These are phyloP conservation scores for Hirschfeldia incana DNA, from an alignment of 345 rosid genomes.

Conservation along the genomic window DNA sequence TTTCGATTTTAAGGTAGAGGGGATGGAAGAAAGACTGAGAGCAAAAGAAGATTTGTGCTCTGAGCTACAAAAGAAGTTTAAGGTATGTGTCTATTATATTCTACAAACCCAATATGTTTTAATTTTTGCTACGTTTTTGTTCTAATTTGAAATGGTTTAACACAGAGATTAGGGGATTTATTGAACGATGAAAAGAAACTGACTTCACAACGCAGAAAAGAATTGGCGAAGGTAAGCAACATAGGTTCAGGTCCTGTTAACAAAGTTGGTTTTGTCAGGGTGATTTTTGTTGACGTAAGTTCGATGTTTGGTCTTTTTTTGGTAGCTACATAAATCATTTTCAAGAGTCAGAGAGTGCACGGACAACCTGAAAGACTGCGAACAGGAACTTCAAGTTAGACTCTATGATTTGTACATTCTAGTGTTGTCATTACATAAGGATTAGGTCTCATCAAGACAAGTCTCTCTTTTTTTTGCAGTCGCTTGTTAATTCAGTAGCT, in stretches of 20 bases:
- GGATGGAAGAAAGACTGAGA: conserved; percentile 51
- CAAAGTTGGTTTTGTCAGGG: neutral
- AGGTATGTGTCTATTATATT: conserved; percentile 45
- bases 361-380: conserved; percentile 61
- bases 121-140: conserved; percentile 12
- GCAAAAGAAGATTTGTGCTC: conserved; percentile 49
- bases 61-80: conserved; percentile 62
- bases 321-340: conserved; percentile 68
- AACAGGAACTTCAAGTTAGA: conserved; percentile 80
- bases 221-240: conserved; percentile 63
- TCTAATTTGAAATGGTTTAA: conserved; percentile 38
- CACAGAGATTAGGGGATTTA: conserved; percentile 74
- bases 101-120: conserved; percentile 1
- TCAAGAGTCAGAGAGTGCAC: conserved; percentile 63
- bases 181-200: conserved; percentile 62
- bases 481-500: conserved; percentile 30
- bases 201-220: conserved; percentile 57
- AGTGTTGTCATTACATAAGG: conserved; percentile 1
- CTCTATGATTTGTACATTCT: neutral
- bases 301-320: conserved; percentile 27
- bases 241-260: neutral
- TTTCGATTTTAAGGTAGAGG: conserved; percentile 49
- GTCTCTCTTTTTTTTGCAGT: neutral
- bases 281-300: conserved; percentile 14
- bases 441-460: neutral